Evolutionary conservation across 192 early-diverging fungal genomes (phyloP).

Genomic region (Diversispora eburnea): DNA sequence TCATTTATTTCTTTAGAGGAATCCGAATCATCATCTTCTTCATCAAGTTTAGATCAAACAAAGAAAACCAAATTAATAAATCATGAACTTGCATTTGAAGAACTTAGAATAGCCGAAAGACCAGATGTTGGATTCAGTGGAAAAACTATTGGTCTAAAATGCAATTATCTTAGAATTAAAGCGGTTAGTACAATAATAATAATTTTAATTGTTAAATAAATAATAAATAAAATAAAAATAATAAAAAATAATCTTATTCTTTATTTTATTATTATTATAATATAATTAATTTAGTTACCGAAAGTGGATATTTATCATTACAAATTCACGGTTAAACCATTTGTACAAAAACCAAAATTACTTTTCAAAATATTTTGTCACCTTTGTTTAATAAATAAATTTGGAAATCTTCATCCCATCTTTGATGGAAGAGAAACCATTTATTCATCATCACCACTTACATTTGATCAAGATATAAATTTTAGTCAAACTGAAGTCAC

Average conservation of each 20-base stretch:
- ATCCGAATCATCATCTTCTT: too few relatives aligned
- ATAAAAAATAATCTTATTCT: too few relatives aligned
- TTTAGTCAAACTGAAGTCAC: neutral
- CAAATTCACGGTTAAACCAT: neutral
- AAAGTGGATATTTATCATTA: neutral
- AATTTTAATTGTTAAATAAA: neutral
- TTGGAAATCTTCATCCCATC: neutral
- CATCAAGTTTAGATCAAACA: too few relatives aligned
- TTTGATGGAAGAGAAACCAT: neutral
- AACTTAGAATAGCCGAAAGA: neutral
- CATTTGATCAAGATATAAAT: neutral
- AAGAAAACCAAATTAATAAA: neutral
- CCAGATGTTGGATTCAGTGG: slow-evolving; percentile 1
- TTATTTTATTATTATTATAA: too few relatives aligned
- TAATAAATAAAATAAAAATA: neutral
- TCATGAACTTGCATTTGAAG: neutral
- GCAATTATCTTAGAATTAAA: neutral
- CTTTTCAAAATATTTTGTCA: neutral
- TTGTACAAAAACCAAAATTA: neutral
- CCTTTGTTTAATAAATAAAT: neutral
- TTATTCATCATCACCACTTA: neutral
- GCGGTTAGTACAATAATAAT: neutral
- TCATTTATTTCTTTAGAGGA: too few relatives aligned
- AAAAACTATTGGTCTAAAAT: neutral
- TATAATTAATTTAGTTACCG: neutral